Conservation (phyloP, 768 basidiomycete genomes). For the Tremella fuciformis region DNA sequence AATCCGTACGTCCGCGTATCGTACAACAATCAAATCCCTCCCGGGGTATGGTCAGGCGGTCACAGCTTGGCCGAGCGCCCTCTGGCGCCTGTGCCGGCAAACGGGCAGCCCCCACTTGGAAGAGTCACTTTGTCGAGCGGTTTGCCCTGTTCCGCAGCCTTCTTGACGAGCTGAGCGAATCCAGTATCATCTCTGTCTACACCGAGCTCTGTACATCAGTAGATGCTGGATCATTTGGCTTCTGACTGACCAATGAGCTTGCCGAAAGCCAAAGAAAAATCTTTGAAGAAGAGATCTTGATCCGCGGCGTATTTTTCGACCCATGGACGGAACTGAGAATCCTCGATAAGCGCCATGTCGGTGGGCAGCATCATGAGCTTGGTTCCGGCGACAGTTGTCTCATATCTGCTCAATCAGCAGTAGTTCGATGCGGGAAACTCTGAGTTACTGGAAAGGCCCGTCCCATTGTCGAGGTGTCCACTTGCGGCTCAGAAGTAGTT, state of each 20-base stretch:
- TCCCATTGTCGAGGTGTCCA: slow-evolving; percentile 52
- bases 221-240: background rate
- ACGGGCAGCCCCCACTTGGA: slow-evolving; percentile 49
- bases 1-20: too few relatives aligned
- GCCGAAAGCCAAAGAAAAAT: slow-evolving; percentile 49
- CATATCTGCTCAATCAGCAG: slow-evolving; percentile 30
- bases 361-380: slow-evolving; percentile 53
- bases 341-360: slow-evolving; percentile 51
- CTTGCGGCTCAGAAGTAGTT: slow-evolving; percentile 45
- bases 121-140: slow-evolving; percentile 37
- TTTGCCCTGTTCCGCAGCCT: slow-evolving; percentile 49
- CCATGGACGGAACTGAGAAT: slow-evolving; percentile 45
- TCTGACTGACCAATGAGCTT: slow-evolving; percentile 47
- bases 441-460: slow-evolving; percentile 50
- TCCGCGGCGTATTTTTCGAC: slow-evolving; percentile 52
- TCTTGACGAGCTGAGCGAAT: slow-evolving; percentile 48
- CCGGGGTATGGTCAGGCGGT: slow-evolving; percentile 12
- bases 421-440: background rate
- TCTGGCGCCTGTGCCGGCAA: slow-evolving; percentile 33
- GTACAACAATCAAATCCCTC: too few relatives aligned
- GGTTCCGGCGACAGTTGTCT: slow-evolving; percentile 48
- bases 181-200: slow-evolving; percentile 51
- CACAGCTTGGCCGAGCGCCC: slow-evolving; percentile 36
- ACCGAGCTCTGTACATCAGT: slow-evolving; percentile 40
- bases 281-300: slow-evolving; percentile 50